Conservation (phyloP, 2,329 filamentous ascomycete genomes). For the Leptographium lundbergii region DNA sequence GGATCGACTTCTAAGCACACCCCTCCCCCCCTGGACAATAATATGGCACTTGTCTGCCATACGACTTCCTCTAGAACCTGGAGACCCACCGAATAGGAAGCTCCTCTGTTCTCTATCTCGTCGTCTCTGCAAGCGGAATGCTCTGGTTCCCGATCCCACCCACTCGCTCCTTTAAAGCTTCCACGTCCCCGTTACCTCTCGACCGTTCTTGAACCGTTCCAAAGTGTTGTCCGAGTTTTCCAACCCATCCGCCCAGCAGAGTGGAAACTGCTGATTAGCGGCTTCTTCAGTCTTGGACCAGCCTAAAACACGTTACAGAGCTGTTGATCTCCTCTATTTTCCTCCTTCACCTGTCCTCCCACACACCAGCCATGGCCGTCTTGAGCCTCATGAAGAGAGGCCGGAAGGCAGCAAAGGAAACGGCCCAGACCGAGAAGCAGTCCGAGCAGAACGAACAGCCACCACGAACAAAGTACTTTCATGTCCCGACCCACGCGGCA, state of each 20-base stretch:
- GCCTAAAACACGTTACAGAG: background rate
- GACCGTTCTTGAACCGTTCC: background rate
- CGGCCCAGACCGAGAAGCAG: constrained; percentile 13
- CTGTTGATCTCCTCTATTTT: background rate
- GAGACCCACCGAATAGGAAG: background rate
- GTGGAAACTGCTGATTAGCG: background rate
- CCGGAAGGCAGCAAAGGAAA: constrained; percentile 42
- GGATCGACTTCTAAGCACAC: background rate
- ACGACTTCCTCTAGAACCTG: background rate
- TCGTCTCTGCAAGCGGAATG: background rate
- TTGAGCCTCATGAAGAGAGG: constrained; percentile 40
- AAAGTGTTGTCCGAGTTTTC: background rate
- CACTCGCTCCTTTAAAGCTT: background rate
- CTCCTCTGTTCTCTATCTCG: background rate
- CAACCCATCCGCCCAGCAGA: background rate
- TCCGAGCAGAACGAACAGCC: constrained; percentile 16
- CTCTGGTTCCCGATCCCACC: background rate
- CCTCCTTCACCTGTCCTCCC: background rate
- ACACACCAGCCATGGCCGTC: constrained; percentile 35
- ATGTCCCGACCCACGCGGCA: constrained; percentile 50
- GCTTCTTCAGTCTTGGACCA: background rate
- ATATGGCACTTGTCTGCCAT: background rate
- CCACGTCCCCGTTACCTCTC: background rate
- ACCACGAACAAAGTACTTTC: constrained; percentile 34
- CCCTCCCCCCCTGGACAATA: background rate